A percentile compares a stretch with the other conserved stretches of the same genome.
These are phyloP conservation scores for Delitschia confertaspora DNA, from an alignment of 495 filamentous ascomycete genomes.

Conservation along the genomic window DNA sequence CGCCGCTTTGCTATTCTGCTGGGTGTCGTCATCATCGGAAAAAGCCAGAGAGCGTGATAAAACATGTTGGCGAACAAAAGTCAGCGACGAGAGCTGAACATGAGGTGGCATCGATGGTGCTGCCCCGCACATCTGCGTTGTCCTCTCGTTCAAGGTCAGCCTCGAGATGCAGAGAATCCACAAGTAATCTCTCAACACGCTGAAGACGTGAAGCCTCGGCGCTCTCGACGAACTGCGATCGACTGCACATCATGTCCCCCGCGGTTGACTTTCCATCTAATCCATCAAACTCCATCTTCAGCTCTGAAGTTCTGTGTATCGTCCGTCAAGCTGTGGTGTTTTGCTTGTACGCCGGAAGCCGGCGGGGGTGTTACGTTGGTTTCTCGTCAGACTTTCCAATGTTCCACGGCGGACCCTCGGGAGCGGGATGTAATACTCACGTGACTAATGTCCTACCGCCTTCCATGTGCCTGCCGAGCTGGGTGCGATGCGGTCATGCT, in stretches of 20 bases:
- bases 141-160: background rate
- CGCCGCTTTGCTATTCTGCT: no score
- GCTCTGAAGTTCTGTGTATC: background rate
- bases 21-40: background rate
- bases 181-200: slow-evolving; percentile 20
- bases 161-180: slow-evolving; percentile 3
- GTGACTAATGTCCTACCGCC: no score
- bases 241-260: no score
- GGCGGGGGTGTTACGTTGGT: no score
- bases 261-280: background rate
- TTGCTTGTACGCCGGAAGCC: no score
- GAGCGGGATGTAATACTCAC: no score
- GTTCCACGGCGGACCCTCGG: no score
- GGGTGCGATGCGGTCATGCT: no score
- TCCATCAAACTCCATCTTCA: background rate
- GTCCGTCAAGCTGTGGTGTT: no score
- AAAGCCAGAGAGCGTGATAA: background rate
- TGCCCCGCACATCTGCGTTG: background rate
- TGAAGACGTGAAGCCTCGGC: slow-evolving; percentile 5
- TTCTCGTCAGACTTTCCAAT: no score
- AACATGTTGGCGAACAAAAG: no score
- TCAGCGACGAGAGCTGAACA: background rate
- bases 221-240: background rate
- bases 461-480: no score
- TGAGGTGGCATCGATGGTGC: background rate